Evolutionary conservation across 2,329 filamentous ascomycete genomes (phyloP).

Genomic region (Microsporum audouinii): DNA sequence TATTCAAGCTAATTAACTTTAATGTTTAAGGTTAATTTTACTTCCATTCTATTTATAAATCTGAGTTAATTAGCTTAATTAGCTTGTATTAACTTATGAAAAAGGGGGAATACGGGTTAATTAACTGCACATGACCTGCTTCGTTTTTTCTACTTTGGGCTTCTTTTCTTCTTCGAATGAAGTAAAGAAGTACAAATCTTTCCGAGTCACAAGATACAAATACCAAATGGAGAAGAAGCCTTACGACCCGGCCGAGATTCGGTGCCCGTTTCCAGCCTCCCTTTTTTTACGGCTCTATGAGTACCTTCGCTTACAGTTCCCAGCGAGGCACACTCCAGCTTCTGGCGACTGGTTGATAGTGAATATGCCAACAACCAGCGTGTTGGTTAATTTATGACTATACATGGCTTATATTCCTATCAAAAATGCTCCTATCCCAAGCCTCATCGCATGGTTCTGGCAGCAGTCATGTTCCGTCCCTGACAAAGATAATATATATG

Average conservation of each 20-base stretch:
- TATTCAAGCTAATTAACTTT: neutral
- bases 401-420: neutral
- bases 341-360: neutral
- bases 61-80: neutral
- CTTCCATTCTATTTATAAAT: neutral
- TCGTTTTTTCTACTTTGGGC: neutral
- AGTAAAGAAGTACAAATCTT: neutral
- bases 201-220: neutral
- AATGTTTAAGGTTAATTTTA: neutral
- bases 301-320: neutral
- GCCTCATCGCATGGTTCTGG: neutral
- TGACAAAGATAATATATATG: constrained; percentile 2
- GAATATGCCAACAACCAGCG: neutral
- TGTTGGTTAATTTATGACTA: neutral
- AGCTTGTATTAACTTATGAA: neutral
- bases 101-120: neutral
- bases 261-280: neutral
- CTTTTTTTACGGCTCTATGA: neutral
- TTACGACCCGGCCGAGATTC: neutral
- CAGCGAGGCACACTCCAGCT: neutral
- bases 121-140: neutral
- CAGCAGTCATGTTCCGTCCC: neutral
- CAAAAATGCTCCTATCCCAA: neutral
- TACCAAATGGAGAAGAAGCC: neutral
- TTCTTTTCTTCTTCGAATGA: neutral